Percentiles rank a stretch among this genome's conserved stretches.
Conservation (phyloP, 371 early-diverging fungal genomes). For the Coemansia linderi region DNA sequence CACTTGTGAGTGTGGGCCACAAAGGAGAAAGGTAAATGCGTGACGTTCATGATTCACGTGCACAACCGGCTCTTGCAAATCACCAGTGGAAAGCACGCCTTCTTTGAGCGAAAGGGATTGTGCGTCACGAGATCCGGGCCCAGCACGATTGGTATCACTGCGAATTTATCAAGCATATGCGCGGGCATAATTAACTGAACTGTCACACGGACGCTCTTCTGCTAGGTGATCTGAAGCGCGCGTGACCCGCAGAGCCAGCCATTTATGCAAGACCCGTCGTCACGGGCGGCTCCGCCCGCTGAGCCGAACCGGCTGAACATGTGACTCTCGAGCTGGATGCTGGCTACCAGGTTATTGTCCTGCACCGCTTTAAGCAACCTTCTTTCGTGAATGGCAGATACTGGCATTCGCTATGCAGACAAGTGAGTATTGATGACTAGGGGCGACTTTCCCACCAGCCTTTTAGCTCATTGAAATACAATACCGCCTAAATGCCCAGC, state of each 20-base stretch:
- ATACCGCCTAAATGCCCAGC: background rate
- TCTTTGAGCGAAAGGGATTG: background rate
- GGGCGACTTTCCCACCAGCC: background rate
- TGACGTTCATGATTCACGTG: constrained; percentile 2
- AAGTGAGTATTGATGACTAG: background rate
- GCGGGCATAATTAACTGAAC: background rate
- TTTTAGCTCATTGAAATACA: background rate
- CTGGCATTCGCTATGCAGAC: background rate
- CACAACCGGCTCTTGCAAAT: background rate
- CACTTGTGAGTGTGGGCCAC: background rate
- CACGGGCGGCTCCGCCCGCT: background rate
- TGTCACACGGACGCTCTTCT: background rate
- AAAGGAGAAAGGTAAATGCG: constrained; percentile 4
- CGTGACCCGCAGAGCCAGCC: background rate
- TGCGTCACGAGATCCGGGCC: background rate
- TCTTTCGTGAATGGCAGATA: constrained; percentile 4
- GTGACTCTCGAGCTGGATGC: background rate
- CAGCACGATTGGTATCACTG: background rate
- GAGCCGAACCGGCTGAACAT: background rate
- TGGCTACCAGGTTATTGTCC: background rate
- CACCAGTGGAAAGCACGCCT: background rate
- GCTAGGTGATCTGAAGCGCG: background rate
- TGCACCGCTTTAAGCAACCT: background rate
- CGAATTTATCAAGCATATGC: background rate
- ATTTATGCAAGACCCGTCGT: background rate